phyloP scores from a whole-genome alignment of 495 filamentous ascomycete species.

The Neurospora sp. region DNA sequence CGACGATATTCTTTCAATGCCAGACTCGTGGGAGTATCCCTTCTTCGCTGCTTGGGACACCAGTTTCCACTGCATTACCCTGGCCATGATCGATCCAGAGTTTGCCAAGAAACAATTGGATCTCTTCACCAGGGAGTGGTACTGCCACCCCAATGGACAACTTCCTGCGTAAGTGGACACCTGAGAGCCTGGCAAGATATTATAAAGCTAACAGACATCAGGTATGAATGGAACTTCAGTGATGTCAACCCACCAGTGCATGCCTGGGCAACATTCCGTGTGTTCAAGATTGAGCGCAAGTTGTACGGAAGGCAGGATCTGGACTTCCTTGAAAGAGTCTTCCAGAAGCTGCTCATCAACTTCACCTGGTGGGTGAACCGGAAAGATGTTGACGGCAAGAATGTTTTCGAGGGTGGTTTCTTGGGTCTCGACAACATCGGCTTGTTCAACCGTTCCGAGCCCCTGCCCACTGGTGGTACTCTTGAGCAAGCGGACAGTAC shows the following conservation, averaged over 20 bases:
- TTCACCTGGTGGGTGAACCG: conserved; percentile 99
- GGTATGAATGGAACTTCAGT: conserved; percentile 96
- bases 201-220: conserved; percentile 2
- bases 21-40: conserved; percentile 96
- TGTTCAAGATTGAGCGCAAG: conserved; percentile 97
- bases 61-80: conserved; percentile 89
- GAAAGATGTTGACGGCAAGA: conserved; percentile 88
- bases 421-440: conserved; percentile 96
- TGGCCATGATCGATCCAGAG: conserved; percentile 95
- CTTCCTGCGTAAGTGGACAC: conserved; percentile 44
- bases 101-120: conserved; percentile 97
- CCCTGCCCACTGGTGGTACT: conserved; percentile 82
- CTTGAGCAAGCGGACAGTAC: conserved; percentile 96
- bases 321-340: conserved; percentile 91
- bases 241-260: conserved; percentile 96
- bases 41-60: conserved; percentile 98
- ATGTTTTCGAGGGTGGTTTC: conserved; percentile 95
- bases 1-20: conserved; percentile 94
- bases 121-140: conserved; percentile 92
- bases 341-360: conserved; percentile 90
- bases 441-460: conserved; percentile 95
- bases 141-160: conserved; percentile 98
- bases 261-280: conserved; percentile 89
- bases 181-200: neutral
- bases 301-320: conserved; percentile 90